A percentile compares a stretch with the other conserved stretches of the same genome.
phyloP scores from a whole-genome alignment of 441 rosid species.

The Melastoma candidum region DNA sequence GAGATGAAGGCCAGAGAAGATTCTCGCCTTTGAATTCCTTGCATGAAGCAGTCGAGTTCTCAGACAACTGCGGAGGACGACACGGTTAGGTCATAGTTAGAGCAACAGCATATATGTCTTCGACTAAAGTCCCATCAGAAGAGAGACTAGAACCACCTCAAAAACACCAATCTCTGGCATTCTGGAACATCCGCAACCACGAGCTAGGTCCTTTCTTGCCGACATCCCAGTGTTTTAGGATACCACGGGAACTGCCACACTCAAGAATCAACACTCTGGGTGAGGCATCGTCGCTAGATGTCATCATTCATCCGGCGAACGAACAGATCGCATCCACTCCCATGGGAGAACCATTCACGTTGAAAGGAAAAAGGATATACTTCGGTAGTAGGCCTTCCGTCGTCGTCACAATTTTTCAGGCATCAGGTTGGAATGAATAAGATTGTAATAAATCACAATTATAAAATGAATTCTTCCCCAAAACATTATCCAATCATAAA shows the following conservation, averaged over 20 bases:
- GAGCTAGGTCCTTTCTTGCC: conserved; percentile 74
- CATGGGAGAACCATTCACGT: conserved; percentile 82
- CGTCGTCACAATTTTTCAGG: conserved; percentile 58
- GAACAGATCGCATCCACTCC: conserved; percentile 74
- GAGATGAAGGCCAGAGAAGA: too few species aligned
- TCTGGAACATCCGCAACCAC: conserved; percentile 83
- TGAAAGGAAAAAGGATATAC: conserved; percentile 54
- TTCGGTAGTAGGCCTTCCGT: conserved; percentile 75
- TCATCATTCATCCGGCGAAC: conserved; percentile 83
- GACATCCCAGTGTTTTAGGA: conserved; percentile 60
- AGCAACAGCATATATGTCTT: too few species aligned
- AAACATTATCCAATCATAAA: too few species aligned
- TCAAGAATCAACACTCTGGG: conserved; percentile 94
- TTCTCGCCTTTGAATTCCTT: too few species aligned
- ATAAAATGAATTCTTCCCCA: too few species aligned
- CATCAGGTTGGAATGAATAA: conserved; percentile 47
- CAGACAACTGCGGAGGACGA: too few species aligned
- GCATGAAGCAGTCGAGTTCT: too few species aligned
- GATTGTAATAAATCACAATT: too few species aligned
- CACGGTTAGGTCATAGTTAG: too few species aligned
- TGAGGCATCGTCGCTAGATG: conserved; percentile 99
- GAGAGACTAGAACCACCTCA: conserved; percentile 10
- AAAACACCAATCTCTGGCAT: conserved; percentile 89
- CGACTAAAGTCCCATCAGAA: too few species aligned
- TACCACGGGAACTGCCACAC: conserved; percentile 99